Conservation (phyloP, 495 filamentous ascomycete species). For the Oleoguttula mirabilis region DNA sequence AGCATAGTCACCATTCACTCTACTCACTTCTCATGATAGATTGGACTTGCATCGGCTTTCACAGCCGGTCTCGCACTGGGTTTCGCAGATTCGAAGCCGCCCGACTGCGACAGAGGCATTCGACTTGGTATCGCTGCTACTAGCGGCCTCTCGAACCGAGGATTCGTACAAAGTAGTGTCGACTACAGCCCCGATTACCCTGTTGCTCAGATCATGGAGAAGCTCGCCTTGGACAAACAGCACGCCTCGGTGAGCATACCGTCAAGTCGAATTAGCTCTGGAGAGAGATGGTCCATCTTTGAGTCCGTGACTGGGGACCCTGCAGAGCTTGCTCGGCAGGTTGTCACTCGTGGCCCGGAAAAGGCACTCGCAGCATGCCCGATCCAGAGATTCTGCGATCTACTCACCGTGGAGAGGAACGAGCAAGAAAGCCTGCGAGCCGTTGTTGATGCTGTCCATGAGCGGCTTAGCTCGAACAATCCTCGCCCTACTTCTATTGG, state of each 20-base stretch:
- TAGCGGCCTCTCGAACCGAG: slow-evolving; percentile 3
- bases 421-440: slow-evolving; percentile 20
- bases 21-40: slow-evolving; percentile 7
- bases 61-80: slow-evolving; percentile 17
- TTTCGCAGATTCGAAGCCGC: slow-evolving; percentile 11
- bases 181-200: slow-evolving; percentile 17
- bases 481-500: slow-evolving; percentile 16
- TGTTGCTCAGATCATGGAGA: slow-evolving; percentile 11
- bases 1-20: too few species aligned
- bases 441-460: slow-evolving; percentile 12
- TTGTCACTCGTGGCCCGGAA: slow-evolving; percentile 13
- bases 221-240: background rate
- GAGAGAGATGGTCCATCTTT: slow-evolving; percentile 20
- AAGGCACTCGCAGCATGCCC: slow-evolving; percentile 14
- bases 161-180: slow-evolving; percentile 9
- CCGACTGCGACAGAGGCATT: slow-evolving; percentile 12
- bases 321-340: slow-evolving; percentile 19
- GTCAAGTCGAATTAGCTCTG: slow-evolving; percentile 16
- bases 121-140: slow-evolving; percentile 12
- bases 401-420: slow-evolving; percentile 12
- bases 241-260: slow-evolving; percentile 16
- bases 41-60: slow-evolving; percentile 16
- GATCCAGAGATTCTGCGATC: slow-evolving; percentile 9
- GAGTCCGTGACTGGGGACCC: slow-evolving; percentile 19
- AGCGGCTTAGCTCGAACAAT: slow-evolving; percentile 9